phyloP scores from a whole-genome alignment of 208 protist genomes.

The Entamoeba invadens region DNA sequence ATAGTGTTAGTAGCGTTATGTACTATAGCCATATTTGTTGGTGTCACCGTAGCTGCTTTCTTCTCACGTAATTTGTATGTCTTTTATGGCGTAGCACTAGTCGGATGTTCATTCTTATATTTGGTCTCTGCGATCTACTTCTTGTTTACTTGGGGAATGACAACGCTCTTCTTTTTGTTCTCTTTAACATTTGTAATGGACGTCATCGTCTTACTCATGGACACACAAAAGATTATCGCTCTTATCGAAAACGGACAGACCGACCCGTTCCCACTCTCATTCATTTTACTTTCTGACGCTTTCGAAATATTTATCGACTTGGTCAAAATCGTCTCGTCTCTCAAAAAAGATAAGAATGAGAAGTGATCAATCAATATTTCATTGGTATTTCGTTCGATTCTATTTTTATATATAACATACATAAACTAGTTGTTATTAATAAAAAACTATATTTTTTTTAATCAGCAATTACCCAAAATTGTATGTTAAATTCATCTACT shows the following conservation, averaged over 20 bases:
- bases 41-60: background rate
- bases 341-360: background rate
- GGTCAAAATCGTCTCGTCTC: background rate
- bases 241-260: background rate
- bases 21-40: background rate
- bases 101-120: background rate
- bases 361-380: background rate
- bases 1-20: background rate
- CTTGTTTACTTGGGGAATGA: background rate
- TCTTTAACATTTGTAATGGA: background rate
- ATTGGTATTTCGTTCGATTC: background rate
- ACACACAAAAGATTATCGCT: background rate
- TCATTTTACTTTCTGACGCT: background rate
- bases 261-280: background rate
- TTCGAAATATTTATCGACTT: background rate
- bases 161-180: background rate
- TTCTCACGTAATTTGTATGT: background rate
- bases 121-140: background rate
- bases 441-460: no score
- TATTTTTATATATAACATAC: no score
- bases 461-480: no score
- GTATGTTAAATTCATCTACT: no score
- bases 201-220: background rate
- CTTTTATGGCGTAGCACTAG: background rate
- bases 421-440: no score